Evolutionary conservation across 441 rosid genomes (phyloP), one percentile per base, ranked within the genome.

Genomic region (Raphanus hybrid): DNA sequence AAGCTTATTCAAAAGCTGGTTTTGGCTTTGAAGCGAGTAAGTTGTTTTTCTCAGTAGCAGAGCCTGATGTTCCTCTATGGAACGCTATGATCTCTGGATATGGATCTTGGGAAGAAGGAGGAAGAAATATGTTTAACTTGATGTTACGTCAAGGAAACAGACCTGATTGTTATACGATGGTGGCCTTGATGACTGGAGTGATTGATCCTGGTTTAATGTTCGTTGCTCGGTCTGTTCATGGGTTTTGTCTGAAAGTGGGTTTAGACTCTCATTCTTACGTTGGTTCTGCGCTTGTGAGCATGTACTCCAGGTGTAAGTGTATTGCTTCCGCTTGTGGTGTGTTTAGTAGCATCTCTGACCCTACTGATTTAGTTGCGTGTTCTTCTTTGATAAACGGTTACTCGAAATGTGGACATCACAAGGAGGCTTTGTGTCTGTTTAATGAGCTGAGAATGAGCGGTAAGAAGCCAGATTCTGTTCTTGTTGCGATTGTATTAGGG

Each of bases 141-240:
- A 88, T 94, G 98, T 76, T 83, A 71, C 29, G 23, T 50, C 58
- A 27, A 45, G 87, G 92, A 65, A 73, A 73, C 58, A 63, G 60
- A 76, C 92, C 94, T 6, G 94, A 91, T 82, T 94, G 90, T 66
- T 90, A 82, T 77, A 92, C 91, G 62, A 84, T 90, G 69, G 94
- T 90, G 32, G 94, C 87, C 16, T 69, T 94, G 67, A 74, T 82
- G 50, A 82, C 85, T 32, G 88, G 94, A 78, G 78, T 92, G 71
- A 71, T 37, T 63, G 86, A 83, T 79, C 78, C 85, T 5, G 69
- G 79, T 55, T 76, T 82, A 70, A 65, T 85, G 20, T 74, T 67
- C 50, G 60, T 85, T n/a, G 93, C 93, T 76, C 83, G 79, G 69
- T 90, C 85, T 54, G 48, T 91, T 73, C 98, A 94, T 82, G 94